These are phyloP conservation scores for Cystobasidium slooffiae DNA, from an alignment of 1,284 basidiomycete genomes.

Conservation along the genomic window DNA sequence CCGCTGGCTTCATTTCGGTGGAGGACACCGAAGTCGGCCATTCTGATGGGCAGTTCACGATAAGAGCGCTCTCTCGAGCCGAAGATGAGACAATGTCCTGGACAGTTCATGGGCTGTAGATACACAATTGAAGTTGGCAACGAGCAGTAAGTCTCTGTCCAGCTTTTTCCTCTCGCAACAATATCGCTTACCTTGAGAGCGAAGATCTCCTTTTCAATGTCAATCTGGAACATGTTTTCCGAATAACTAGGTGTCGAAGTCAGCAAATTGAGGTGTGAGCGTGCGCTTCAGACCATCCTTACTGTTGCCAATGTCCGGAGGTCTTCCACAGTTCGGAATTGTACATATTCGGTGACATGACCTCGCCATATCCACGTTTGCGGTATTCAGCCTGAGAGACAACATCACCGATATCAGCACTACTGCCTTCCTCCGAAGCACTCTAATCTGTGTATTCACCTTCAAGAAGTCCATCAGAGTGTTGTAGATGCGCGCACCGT, in stretches of 20 bases:
- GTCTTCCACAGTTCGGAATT: constrained; percentile 97
- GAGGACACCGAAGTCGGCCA: constrained; percentile 98
- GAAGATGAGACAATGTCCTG: constrained; percentile 95
- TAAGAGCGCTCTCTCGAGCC: constrained; percentile 92
- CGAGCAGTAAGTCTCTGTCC: background rate
- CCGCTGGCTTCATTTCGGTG: constrained; percentile 97
- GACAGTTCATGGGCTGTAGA: constrained; percentile 99
- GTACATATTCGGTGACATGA: constrained; percentile 98
- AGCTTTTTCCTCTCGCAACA: no score
- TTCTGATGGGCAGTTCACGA: constrained; percentile 92
- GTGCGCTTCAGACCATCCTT: constrained; percentile 60
- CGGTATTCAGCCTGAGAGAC: constrained; percentile 66
- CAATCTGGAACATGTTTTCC: constrained; percentile 94
- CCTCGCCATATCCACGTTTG: constrained; percentile 87
- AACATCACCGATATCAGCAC: background rate
- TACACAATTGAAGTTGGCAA: constrained; percentile 61
- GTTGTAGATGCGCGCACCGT: constrained; percentile 97
- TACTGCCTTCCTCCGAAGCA: background rate
- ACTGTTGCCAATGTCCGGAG: constrained; percentile 98
- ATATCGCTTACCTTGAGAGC: constrained; percentile 43
- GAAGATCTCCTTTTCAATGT: constrained; percentile 83
- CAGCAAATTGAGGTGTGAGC: background rate
- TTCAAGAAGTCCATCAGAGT: constrained; percentile 87
- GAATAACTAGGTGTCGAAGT: constrained; percentile 53
- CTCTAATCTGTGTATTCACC: constrained; percentile 58